Base-by-base conservation (phyloP, 2,329 filamentous ascomycete genomes). In the Beauveria pseudobassiana region DNA sequence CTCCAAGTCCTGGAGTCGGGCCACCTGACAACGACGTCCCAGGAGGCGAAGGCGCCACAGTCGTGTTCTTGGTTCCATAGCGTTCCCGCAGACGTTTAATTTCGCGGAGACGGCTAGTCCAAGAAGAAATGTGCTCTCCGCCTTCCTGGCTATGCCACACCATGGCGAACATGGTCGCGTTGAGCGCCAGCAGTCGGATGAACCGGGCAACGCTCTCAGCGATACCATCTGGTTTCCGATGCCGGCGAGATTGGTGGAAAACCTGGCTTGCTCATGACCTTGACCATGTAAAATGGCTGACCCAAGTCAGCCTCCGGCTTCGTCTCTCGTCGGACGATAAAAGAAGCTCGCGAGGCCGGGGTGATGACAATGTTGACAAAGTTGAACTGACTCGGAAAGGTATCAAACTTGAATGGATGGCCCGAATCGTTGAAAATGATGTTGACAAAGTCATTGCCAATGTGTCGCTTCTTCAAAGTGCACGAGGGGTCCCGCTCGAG, bases 361-460 rank as follows among this genome's bases (percentile, higher is more conserved):
- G 90, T 91, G 70, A 99, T 93, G 68, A 98, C 89, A 69, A 99
- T 98, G 72, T 97, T 92, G 71, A 99, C 92, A 70, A 90, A 96
- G 71, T 97, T 98, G 80, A 99, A 96, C 62, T 93, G 89, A 0
- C 92, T 96, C 0, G 91, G 91, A 68, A 99, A 96, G 0, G 91
- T 96, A 71, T 96, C 86, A 71, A 96, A 96, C 59, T 84, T 83
- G 77, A 96, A 98, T 0, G 90, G 88, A 53, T 87, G 74, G n/a
- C 95, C 93, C 2, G 93, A 97, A 69, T 96, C 91, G 73, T 99
- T 99, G 81, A 96, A 99, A 62, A 99, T 88, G 67, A 99, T 96
- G 72, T 96, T 98, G 71, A 99, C 95, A 73, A 91, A 96, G 74
- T 98, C 95, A 71, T 99, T 99, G 62, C 95, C 95, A 64, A 98